Base-by-base conservation (phyloP, 805 yeast genomes). In the Schizosaccharomyces lindneri region DNA sequence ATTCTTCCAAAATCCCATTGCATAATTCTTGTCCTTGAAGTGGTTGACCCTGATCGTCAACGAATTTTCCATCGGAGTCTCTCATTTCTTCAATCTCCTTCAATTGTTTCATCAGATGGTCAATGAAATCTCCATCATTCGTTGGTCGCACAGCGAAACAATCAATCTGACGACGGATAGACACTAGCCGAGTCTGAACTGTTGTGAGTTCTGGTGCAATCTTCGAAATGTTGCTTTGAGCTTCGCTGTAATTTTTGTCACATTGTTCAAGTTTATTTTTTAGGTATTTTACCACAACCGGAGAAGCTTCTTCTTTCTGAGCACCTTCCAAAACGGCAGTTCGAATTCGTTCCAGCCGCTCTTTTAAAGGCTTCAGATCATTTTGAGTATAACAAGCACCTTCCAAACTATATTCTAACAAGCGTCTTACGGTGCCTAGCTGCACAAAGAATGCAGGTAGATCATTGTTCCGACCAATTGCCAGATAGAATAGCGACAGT, bases 401-500 rank as follows among this genome's bases (percentile, higher is more conserved):
- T 69, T 86, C 95, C 65, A 81, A 79, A 64, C 90, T 74, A 72
- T 90, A 97, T 65, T 81, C 85, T 66, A 93, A 75, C 63, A 93
- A 74, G 66, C 93, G 81, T 72, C 64, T 64, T 46, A 93, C 95
- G 0, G 97, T 87, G 55, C 88, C 78, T 55, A 90, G 73, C 2
- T 95, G 85, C 5, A 95, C 90, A 72, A 85, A 93, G 0, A 95
- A 86, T 4, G 97, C 95, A 0, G 97, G 95, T 0, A 96, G 95
- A 43, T 87, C 79, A 66, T 87, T 83, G 59, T 85, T 84, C 66
- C 87, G 75, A 2, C 99, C 99, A 63, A 94, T 93, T 1, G 97
- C 87, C 68, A 90, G 80, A 71, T 89, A 87, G 65, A 93, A 84
- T 61, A 93, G 76, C 15, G 95, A 84, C 57, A 90, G 73, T 59